Percentiles rank a stretch among this genome's conserved stretches.
Evolutionary conservation across 352 stramenopile genomes (phyloP).

Genomic region (Labyrinthula sp.): DNA sequence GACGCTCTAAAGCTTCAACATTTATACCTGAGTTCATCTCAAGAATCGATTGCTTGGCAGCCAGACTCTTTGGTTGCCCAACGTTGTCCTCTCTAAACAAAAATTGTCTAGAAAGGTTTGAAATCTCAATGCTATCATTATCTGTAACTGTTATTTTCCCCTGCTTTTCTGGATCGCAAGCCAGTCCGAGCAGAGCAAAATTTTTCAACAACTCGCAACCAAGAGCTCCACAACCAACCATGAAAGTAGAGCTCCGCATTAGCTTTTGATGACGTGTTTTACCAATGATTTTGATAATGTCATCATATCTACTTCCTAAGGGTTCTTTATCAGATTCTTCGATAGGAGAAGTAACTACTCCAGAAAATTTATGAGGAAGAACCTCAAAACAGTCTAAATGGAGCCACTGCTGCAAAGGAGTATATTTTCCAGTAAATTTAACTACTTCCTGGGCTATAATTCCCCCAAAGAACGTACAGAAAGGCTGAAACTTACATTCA

Average conservation of each 20-base stretch:
- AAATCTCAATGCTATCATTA: constrained; percentile 98
- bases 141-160: constrained; percentile 77
- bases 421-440: constrained; percentile 95
- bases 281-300: constrained; percentile 65
- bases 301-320: constrained; percentile 55
- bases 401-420: constrained; percentile 91
- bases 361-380: constrained; percentile 50
- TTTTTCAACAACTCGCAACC: constrained; percentile 99
- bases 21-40: constrained; percentile 85
- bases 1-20: constrained; percentile 45
- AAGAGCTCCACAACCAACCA: constrained; percentile 93
- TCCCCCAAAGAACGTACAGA: constrained; percentile 82
- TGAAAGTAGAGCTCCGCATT: constrained; percentile 67
- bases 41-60: constrained; percentile 65
- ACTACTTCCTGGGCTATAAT: constrained; percentile 87
- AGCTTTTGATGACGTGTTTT: constrained; percentile 47
- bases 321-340: constrained; percentile 35
- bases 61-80: constrained; percentile 74
- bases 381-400: constrained; percentile 93
- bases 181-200: constrained; percentile 94
- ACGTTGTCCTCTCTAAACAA: constrained; percentile 92
- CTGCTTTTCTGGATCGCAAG: constrained; percentile 48
- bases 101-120: constrained; percentile 93
- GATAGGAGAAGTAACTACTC: constrained; percentile 2
- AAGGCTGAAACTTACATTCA: constrained; percentile 69